A percentile compares a stretch with the other conserved stretches of the same genome.
Conservation (phyloP, 345 rosid species). For the Eucalyptus marginata region DNA sequence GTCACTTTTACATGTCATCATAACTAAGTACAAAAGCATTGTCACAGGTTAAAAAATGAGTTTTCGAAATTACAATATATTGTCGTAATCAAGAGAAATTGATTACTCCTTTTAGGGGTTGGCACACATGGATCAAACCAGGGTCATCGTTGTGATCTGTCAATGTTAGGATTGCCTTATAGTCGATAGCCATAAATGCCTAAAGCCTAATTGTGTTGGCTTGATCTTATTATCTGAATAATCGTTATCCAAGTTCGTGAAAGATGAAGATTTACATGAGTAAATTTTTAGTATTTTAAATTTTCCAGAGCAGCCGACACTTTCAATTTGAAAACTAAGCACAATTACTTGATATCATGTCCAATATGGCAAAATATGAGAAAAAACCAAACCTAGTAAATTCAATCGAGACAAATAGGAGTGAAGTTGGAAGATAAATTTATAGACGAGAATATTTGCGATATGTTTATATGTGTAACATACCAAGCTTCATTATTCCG, state of each 20-base stretch:
- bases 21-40: not conserved
- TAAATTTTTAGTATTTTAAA: not conserved
- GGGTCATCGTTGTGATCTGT: not conserved
- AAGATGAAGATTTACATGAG: not conserved
- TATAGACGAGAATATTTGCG: not conserved
- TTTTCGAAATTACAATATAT: no score
- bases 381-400: not conserved
- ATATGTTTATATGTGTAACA: not conserved
- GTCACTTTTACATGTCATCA: not conserved
- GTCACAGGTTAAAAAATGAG: not conserved
- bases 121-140: not conserved
- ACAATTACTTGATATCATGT: not conserved
- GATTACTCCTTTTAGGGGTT: no score
- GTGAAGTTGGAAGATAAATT: not conserved
- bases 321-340: not conserved
- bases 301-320: rapidly evolving
- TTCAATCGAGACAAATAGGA: not conserved
- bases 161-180: not conserved
- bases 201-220: not conserved
- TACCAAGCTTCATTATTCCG: not conserved
- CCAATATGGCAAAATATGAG: not conserved
- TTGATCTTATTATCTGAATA: not conserved
- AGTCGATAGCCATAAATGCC: not conserved
- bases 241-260: not conserved
- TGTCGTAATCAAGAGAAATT: no score